Conservation (phyloP, 768 basidiomycete genomes). For the Ramaria rubella region DNA sequence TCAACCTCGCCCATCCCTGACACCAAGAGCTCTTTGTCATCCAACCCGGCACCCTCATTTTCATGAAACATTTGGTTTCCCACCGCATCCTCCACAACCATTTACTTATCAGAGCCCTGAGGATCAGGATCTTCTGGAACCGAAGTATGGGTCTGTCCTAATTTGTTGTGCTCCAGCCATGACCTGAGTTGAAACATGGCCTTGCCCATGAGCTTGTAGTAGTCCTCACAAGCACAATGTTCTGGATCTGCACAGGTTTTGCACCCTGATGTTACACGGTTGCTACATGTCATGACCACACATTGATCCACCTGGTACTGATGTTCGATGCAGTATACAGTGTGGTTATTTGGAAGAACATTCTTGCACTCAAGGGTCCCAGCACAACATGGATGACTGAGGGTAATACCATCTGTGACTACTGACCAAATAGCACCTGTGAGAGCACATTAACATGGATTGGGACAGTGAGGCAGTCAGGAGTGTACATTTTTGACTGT, state of each 20-base stretch:
- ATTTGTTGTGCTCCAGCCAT: neutral
- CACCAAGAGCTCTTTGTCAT: neutral
- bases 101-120: neutral
- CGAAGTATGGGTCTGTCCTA: neutral
- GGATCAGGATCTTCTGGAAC: neutral
- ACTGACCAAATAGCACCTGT: neutral
- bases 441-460: neutral
- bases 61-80: neutral
- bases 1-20: neutral
- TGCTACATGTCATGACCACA: neutral
- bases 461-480: neutral
- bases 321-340: neutral
- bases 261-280: neutral
- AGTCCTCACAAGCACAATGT: neutral
- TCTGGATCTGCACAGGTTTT: neutral
- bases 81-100: neutral
- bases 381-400: too few relatives aligned
- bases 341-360: neutral
- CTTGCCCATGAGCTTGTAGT: neutral
- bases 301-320: neutral
- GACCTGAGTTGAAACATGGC: neutral
- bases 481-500: neutral
- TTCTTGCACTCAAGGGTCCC: neutral
- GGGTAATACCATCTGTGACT: neutral
- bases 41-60: neutral